Percentiles rank a stretch among this genome's conserved stretches.
These are phyloP conservation scores for Beauveria asiatica DNA, from an alignment of 2,329 filamentous ascomycete species.

Conservation along the genomic window DNA sequence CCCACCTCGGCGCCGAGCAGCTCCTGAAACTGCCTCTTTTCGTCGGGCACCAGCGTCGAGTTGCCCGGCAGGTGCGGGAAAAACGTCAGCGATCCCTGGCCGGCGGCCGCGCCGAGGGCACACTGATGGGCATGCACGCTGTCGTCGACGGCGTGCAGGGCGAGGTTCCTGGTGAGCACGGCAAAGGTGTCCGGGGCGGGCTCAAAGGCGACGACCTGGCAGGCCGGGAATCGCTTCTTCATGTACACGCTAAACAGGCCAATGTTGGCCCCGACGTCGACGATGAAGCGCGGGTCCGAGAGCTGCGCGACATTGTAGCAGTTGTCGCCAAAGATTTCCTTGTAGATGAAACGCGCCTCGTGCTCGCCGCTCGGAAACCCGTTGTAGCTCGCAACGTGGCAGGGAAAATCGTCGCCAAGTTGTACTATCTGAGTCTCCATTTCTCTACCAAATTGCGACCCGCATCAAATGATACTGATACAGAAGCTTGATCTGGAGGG, in stretches of 20 bases:
- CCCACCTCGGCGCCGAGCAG: conserved; percentile 1
- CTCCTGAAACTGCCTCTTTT: conserved; percentile 11
- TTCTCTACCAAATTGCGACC: neutral
- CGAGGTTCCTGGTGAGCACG: conserved; percentile 15
- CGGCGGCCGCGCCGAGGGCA: conserved; percentile 10
- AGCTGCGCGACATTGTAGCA: conserved; percentile 16
- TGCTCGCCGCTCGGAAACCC: neutral
- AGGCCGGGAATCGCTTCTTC: conserved; percentile 17
- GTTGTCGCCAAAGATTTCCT: conserved; percentile 17
- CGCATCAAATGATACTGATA: neutral
- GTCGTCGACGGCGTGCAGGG: conserved; percentile 10
- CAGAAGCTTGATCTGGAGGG: neutral
- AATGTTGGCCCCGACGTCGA: conserved; percentile 21
- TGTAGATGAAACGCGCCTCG: conserved; percentile 17
- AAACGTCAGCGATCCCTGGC: conserved; percentile 13
- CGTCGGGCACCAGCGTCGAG: conserved; percentile 16
- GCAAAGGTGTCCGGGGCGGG: conserved; percentile 17
- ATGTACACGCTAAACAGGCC: conserved; percentile 20
- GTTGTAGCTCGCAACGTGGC: conserved; percentile 2
- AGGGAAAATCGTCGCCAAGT: neutral
- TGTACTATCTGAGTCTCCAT: conserved; percentile 1
- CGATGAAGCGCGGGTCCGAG: conserved; percentile 12
- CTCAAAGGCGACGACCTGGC: conserved; percentile 20
- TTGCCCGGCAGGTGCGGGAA: conserved; percentile 17
- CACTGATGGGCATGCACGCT: conserved; percentile 12